Evolutionary conservation across 2,329 filamentous ascomycete genomes (phyloP), one percentile per base, ranked within the genome.

Genomic region (Thielaviopsis punctulata): DNA sequence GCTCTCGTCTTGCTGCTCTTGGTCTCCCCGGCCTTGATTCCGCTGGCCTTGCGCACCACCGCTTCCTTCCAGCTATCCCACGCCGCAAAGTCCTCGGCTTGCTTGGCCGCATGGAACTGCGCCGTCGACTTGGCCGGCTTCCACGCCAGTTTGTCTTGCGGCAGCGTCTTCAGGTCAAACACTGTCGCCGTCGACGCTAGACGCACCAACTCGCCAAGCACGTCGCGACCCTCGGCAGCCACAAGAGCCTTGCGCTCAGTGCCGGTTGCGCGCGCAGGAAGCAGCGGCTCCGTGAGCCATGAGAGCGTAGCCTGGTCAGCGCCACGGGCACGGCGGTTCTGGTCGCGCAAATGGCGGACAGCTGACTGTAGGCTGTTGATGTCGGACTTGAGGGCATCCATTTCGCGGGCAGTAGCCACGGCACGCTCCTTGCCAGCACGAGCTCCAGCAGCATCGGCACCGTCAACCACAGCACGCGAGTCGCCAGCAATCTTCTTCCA

Each of bases 401-500:
- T 80, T 64, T 90, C 83, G 51, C 80, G 76, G 24, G 80, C 79
- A 1, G 79, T 84, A 4, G 80, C 78, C 46, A 84, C 80, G 24
- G 82, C 79, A 23, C 77, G 75, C 61, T 84, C 79, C 60, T 81
- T 74, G 21, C 77, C 76, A 10, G 75, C 73, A 64, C 76, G 77
- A 44, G 70, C 68, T 8, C 65, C 68, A 13, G 64, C 65, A 8
- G 60, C 65, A 30, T 62, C 67, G n/a, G 64, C 67, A 3, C 66
- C 66, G 51, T 75, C 73, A n/a, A 69, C 73, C 55, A 73, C 76
- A 9, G 72, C 71, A 22, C 72, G 70, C 58, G 70, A 75, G 60
- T 82, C 79, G 60, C 77, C 77, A 4, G 80, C 82, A 56, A 79
- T 72, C 69, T 81, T 81, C 70, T 82, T 81, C 79, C 78, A 83